Conservation (phyloP, 148 eudicot species). For the Fagopyrum tataricum region DNA sequence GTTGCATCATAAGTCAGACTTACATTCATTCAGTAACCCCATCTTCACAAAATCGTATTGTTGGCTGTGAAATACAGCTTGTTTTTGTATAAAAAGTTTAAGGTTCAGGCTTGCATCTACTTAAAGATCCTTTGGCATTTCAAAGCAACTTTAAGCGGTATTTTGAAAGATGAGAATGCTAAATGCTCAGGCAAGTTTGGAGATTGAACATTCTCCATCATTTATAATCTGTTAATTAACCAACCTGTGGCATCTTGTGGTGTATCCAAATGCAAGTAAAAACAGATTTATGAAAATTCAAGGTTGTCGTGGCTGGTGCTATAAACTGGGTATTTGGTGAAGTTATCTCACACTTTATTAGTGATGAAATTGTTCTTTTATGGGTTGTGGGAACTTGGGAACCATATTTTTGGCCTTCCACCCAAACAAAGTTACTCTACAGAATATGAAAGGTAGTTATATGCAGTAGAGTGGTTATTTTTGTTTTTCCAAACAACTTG, state of each 20-base stretch:
- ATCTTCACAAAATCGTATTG: not conserved
- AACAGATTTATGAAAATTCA: not conserved
- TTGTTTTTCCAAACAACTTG: not conserved
- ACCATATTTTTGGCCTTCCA: not conserved
- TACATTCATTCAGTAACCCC: not conserved
- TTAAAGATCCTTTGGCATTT: not conserved
- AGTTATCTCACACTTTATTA: not conserved
- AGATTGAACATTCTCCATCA: not conserved
- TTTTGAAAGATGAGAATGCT: not conserved
- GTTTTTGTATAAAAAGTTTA: not conserved
- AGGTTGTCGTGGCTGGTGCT: not conserved
- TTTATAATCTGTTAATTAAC: not conserved
- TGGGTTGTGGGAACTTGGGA: not conserved
- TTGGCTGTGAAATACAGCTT: not conserved
- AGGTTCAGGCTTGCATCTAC: not conserved
- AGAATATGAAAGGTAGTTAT: not conserved
- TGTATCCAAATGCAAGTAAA: not conserved
- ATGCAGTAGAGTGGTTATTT: not conserved
- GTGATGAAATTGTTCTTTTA: not conserved
- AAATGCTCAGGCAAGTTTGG: not conserved
- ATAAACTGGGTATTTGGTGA: not conserved
- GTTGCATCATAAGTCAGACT: slow-evolving; percentile 16
- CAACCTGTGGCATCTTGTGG: not conserved
- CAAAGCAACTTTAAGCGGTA: not conserved
- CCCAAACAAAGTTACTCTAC: not conserved